A percentile compares a stretch with the other conserved stretches of the same genome.
These are phyloP conservation scores for Bimuria novae-zelandiae DNA, from an alignment of 2,329 filamentous ascomycete species.

Conservation along the genomic window DNA sequence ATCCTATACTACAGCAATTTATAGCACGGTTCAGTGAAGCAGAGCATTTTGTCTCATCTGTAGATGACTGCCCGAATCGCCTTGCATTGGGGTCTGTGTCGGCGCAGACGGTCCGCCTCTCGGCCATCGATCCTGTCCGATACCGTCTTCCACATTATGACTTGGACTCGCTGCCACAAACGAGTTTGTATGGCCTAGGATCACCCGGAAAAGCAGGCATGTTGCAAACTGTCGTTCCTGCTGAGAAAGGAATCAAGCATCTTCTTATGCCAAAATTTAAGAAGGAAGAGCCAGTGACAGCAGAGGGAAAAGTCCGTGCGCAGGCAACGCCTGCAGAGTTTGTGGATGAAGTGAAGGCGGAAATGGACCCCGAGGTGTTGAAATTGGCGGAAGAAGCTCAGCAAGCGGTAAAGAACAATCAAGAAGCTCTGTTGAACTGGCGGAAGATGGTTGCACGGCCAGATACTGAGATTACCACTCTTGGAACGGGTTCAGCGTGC, in stretches of 20 bases:
- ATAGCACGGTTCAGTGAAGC: conserved; percentile 65
- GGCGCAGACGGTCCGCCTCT: conserved; percentile 68
- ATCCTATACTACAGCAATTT: conserved; percentile 69
- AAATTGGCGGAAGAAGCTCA: conserved; percentile 56
- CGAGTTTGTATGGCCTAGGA: conserved; percentile 17
- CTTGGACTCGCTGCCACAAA: conserved; percentile 56
- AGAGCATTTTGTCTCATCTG: conserved; percentile 77
- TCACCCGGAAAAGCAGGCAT: conserved; percentile 15
- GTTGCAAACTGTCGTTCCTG: conserved; percentile 27
- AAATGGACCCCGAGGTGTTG: conserved; percentile 55
- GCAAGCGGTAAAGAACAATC: conserved; percentile 40
- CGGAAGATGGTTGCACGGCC: conserved; percentile 71
- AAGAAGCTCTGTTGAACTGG: conserved; percentile 57
- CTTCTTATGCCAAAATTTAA: conserved; percentile 53
- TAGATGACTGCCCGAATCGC: conserved; percentile 75
- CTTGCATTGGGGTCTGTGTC: conserved; percentile 71
- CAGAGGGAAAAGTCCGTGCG: conserved; percentile 39
- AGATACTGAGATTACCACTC: conserved; percentile 80
- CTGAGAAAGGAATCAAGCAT: conserved; percentile 50
- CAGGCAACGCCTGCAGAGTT: conserved; percentile 44
- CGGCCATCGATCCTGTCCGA: conserved; percentile 71
- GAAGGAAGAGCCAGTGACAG: conserved; percentile 27
- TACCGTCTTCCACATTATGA: conserved; percentile 73
- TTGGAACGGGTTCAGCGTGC: conserved; percentile 88
- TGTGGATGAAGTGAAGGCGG: conserved; percentile 49